Evolutionary conservation across 306 rosid species (phyloP), one percentile per base, ranked within the genome.

Genomic region (Oxytropis ochrocephala): DNA sequence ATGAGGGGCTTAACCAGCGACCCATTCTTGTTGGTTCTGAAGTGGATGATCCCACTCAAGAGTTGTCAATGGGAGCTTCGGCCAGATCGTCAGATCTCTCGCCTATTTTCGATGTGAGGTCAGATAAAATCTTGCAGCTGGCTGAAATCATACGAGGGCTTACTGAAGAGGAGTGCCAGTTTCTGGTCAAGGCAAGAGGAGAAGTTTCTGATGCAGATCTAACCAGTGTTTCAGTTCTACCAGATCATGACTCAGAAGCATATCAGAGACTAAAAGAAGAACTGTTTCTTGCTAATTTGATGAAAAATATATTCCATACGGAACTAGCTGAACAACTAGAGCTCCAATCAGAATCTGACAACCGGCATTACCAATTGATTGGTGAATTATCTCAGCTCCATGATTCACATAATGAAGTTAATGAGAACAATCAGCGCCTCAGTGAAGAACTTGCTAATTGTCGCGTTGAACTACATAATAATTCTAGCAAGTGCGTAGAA

Each of bases 231-330:
- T 46, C 63, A 61, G 57, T 30, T 65, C 33, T 44, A 75, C 60
- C 75, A 33, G 82, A 80, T 52, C 5, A 44, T 68, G 78, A 72
- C 55, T 57, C 51, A 39, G 77, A 85, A 70, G 75, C 77, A 29
- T 81, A 87, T 49, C 87, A 85, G 84, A 84, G 77, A 59, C 82
- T 94, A 44, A 86, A 83, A 81, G 98, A 93, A 83, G 92, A 94
- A 77, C 60, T 94, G 49, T 70, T 84, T 70, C 84, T 94, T 47
- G 64, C 91, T 70, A 72, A 72, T 79, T 78, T 78, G 72, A 74
- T 77, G 64, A 82, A 89, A 73, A 88, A 89, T 80, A 67, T 89
- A 67, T 79, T 77, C 73, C 74, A 67, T 74, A 61, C 80, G 80
- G 96, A 90, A 74, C 81, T 84, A 53, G 73, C 82, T 75, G 91